Percentiles rank a stretch among this genome's conserved stretches.
Conservation (phyloP, 2,329 filamentous ascomycete genomes). For the Pseudocercospora crystallina region DNA sequence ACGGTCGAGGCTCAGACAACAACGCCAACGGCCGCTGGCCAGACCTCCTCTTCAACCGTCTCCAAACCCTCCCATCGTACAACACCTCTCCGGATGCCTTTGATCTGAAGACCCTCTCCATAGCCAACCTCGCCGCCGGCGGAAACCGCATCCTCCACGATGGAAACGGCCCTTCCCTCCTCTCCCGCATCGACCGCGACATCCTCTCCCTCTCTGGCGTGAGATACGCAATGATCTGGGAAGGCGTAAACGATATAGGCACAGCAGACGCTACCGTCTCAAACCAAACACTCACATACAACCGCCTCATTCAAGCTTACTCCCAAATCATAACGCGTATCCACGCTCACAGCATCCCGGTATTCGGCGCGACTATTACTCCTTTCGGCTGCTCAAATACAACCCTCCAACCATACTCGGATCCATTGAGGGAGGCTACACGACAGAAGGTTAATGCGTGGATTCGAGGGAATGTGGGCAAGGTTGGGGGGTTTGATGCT, state of each 20-base stretch:
- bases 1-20: conserved; percentile 61
- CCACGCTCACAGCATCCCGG: conserved; percentile 54
- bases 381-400: conserved; percentile 54
- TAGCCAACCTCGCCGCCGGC: conserved; percentile 67
- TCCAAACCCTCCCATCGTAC: conserved; percentile 51
- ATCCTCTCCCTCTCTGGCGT: conserved; percentile 59
- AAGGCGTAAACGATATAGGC: conserved; percentile 70
- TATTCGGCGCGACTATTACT: conserved; percentile 66
- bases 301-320: conserved; percentile 57
- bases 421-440: conserved; percentile 56
- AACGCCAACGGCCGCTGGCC: conserved; percentile 64
- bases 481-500: conserved; percentile 55
- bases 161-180: conserved; percentile 61
- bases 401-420: conserved; percentile 54
- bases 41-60: conserved; percentile 54
- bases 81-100: conserved; percentile 32
- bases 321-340: conserved; percentile 57
- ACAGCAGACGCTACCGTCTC: conserved; percentile 44
- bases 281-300: conserved; percentile 50
- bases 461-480: conserved; percentile 50
- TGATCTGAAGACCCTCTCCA: conserved; percentile 51
- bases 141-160: conserved; percentile 66
- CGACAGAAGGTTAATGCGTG: conserved; percentile 60
- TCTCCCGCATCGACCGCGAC: conserved; percentile 64
- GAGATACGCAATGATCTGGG: conserved; percentile 64